phyloP scores from a whole-genome alignment of 352 stramenopile genomes.

The Phytophthora vignae region DNA sequence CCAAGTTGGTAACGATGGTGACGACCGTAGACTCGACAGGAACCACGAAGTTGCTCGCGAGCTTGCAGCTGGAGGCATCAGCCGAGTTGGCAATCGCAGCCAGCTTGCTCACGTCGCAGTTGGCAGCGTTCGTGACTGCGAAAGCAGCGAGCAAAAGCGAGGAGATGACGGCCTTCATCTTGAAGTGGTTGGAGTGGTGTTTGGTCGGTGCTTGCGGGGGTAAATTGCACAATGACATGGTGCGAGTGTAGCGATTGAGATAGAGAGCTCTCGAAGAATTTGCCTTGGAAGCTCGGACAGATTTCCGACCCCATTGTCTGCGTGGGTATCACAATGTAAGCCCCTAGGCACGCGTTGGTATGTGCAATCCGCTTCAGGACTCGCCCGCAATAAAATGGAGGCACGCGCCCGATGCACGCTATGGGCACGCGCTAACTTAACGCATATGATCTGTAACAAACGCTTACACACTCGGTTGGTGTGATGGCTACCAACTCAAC shows the following conservation, averaged over 20 bases:
- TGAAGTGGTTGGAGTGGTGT: not conserved
- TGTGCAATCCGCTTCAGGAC: no score
- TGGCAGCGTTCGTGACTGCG: slow-evolving; percentile 14
- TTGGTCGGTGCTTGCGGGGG: not conserved
- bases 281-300: not conserved
- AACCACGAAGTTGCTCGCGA: slow-evolving; percentile 13
- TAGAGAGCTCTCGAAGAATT: not conserved
- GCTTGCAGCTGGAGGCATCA: slow-evolving; percentile 10
- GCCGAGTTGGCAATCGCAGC: not conserved
- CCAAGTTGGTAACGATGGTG: slow-evolving; percentile 4
- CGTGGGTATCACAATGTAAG: no score
- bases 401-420: not conserved
- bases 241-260: not conserved
- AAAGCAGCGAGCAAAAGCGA: slow-evolving; percentile 12
- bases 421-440: slow-evolving; percentile 13
- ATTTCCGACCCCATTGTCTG: no score
- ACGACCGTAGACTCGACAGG: slow-evolving; percentile 16
- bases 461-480: not conserved
- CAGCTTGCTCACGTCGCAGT: slow-evolving; percentile 14
- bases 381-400: not conserved
- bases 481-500: no score
- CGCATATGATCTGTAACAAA: slow-evolving; percentile 21
- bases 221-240: slow-evolving; percentile 24
- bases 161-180: slow-evolving; percentile 27
- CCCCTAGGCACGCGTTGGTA: not conserved